These are phyloP conservation scores for Globisporangium heterothallicum DNA, from an alignment of 352 stramenopile species.

Conservation along the genomic window DNA sequence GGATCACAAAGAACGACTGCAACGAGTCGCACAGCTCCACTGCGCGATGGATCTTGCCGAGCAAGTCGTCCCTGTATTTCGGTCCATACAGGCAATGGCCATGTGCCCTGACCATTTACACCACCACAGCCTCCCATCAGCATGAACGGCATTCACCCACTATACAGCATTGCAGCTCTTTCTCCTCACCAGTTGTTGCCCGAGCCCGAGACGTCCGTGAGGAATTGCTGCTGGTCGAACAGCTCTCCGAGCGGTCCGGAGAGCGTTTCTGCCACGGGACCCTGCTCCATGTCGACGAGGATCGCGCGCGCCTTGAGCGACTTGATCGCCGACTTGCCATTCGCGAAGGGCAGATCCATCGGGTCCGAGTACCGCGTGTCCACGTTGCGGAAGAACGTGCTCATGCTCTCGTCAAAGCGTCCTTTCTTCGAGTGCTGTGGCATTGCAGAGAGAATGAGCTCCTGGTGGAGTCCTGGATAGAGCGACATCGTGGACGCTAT, in stretches of 20 bases:
- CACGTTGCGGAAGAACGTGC: conserved; percentile 90
- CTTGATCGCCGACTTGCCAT: conserved; percentile 33
- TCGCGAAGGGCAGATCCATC: conserved; percentile 42
- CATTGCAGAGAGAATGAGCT: background rate
- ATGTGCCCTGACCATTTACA: conserved; percentile 52
- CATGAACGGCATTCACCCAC: too few relatives aligned
- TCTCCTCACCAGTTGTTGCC: conserved; percentile 93
- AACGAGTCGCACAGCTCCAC: conserved; percentile 88
- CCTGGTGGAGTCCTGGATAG: background rate
- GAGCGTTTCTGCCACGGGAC: conserved; percentile 82
- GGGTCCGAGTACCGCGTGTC: conserved; percentile 56
- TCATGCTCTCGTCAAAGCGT: conserved; percentile 89
- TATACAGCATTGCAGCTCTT: too few relatives aligned
- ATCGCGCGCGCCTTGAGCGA: conserved; percentile 80
- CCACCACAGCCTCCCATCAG: background rate
- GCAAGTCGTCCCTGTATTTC: conserved; percentile 80
- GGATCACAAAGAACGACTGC: conserved; percentile 90
- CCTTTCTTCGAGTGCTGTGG: conserved; percentile 35
- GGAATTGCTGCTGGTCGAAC: conserved; percentile 85
- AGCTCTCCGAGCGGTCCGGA: conserved; percentile 76
- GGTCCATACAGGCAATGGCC: conserved; percentile 86
- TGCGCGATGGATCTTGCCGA: conserved; percentile 61
- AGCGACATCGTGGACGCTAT: too few relatives aligned
- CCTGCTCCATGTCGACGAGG: conserved; percentile 92
- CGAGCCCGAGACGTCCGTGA: conserved; percentile 85